These are phyloP conservation scores for Aspergillus chevalieri DNA, from an alignment of 2,329 filamentous ascomycete genomes.

Conservation along the genomic window DNA sequence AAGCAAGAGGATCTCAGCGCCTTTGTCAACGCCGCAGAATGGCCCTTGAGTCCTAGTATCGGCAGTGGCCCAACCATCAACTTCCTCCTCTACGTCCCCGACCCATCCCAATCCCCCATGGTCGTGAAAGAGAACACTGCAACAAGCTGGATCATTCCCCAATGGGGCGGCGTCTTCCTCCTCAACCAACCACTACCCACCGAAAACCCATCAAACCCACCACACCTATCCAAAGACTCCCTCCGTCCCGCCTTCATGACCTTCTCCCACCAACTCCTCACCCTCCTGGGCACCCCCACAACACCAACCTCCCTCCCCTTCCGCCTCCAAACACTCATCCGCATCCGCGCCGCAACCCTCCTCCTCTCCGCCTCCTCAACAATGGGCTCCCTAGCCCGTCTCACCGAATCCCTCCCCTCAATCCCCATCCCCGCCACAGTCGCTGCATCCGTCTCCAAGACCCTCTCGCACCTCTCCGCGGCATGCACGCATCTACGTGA, in stretches of 20 bases:
- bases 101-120: constrained; percentile 57
- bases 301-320: constrained; percentile 73
- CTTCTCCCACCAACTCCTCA: constrained; percentile 84
- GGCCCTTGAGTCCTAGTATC: constrained; percentile 91
- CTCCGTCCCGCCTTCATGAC: constrained; percentile 77
- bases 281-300: constrained; percentile 77
- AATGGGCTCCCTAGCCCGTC: constrained; percentile 81
- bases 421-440: constrained; percentile 89
- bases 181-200: constrained; percentile 48
- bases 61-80: constrained; percentile 90
- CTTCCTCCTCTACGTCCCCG: constrained; percentile 85
- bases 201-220: constrained; percentile 30
- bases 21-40: constrained; percentile 96
- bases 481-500: constrained; percentile 66
- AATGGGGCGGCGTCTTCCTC: constrained; percentile 80
- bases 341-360: constrained; percentile 79
- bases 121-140: constrained; percentile 53
- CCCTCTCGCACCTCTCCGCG: constrained; percentile 68
- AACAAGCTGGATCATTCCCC: constrained; percentile 87
- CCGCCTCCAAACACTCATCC: constrained; percentile 73
- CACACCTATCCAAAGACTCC: constrained; percentile 56
- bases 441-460: constrained; percentile 74
- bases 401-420: constrained; percentile 75
- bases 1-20: constrained; percentile 82
- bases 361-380: constrained; percentile 87